These are phyloP conservation scores for Corymbia maculata DNA, from an alignment of 345 rosid genomes.

Conservation along the genomic window DNA sequence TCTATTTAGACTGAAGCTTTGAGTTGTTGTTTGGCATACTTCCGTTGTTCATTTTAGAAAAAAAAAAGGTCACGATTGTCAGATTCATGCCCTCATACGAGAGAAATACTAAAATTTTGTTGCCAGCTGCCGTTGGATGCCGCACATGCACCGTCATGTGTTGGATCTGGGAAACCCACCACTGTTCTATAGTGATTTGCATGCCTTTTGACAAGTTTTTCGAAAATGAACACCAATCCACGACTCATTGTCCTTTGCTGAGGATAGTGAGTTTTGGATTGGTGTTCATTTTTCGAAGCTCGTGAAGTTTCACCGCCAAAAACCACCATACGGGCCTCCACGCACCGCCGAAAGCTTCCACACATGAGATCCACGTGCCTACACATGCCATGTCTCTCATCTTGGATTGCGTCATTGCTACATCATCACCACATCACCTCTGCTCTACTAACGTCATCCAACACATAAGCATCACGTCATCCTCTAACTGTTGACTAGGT, in stretches of 20 bases:
- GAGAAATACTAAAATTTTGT: no score
- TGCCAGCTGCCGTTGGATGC: no score
- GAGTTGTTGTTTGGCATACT: no score
- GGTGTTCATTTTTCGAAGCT: no score
- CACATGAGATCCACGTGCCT: neutral
- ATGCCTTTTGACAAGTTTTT: neutral
- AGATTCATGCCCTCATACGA: no score
- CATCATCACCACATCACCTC: neutral
- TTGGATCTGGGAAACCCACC: no score
- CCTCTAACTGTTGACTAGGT: neutral
- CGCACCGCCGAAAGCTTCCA: neutral
- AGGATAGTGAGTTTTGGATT: no score
- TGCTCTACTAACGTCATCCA: neutral
- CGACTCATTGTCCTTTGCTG: neutral
- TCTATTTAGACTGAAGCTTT: no score
- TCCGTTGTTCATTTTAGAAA: no score
- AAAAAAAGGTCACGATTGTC: no score
- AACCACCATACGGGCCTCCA: accelerated
- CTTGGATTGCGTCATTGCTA: no score
- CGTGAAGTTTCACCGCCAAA: accelerated
- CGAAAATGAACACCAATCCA: neutral
- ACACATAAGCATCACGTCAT: neutral
- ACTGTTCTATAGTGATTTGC: accelerated
- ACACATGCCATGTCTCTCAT: neutral
- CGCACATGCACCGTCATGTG: no score